Evolutionary conservation across 129 eudicot species (phyloP).

Genomic region (Silybum marianum): DNA sequence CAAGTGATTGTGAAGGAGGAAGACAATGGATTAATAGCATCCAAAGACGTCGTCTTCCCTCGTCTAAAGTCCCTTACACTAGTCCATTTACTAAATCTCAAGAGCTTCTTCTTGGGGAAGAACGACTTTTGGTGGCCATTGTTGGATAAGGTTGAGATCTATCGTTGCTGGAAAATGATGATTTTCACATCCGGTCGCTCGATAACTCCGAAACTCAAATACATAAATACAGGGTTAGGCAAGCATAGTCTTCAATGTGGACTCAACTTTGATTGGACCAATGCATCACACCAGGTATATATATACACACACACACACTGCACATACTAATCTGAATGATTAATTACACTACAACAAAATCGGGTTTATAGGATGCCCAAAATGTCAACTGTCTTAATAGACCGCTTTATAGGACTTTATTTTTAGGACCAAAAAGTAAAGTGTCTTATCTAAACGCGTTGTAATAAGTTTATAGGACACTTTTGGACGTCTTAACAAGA

Average conservation of each 20-base stretch:
- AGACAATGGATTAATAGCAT: background rate
- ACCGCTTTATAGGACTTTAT: too few species aligned
- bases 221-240: background rate
- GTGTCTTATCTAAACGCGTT: too few species aligned
- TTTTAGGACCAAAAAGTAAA: too few species aligned
- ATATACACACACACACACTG: too few species aligned
- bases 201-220: background rate
- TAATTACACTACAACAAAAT: too few species aligned
- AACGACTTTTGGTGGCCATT: background rate
- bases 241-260: background rate
- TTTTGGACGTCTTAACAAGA: too few species aligned
- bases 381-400: too few species aligned
- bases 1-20: too few species aligned
- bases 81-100: background rate
- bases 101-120: constrained; percentile 5
- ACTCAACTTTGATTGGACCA: background rate
- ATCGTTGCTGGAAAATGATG: background rate
- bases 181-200: background rate
- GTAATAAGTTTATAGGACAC: too few species aligned
- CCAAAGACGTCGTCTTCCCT: background rate
- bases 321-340: too few species aligned
- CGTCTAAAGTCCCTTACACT: constrained; percentile 6
- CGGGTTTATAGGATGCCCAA: too few species aligned
- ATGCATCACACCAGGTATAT: background rate
- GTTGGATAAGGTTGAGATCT: background rate